Percentiles rank a stretch among this genome's conserved stretches.
These are phyloP conservation scores for cucumber (Cucumis sativus) DNA, from an alignment of 306 rosid genomes.

Conservation along the genomic window DNA sequence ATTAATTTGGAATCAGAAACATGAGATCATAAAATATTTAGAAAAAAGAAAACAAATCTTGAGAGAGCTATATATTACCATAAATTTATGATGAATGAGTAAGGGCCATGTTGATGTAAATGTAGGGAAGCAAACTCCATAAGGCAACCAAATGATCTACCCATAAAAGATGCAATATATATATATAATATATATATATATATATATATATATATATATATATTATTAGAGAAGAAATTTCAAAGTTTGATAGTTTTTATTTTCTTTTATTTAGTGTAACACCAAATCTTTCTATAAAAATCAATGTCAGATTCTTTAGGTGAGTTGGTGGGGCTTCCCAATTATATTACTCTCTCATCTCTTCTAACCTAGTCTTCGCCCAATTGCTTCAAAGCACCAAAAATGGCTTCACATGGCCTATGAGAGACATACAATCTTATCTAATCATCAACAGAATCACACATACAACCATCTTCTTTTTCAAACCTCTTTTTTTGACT, in stretches of 20 bases:
- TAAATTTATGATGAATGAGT: not conserved
- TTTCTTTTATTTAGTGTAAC: not conserved
- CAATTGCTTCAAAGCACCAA: not conserved
- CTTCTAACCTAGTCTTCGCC: not conserved
- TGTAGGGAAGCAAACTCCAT: not conserved
- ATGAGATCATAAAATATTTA: not conserved
- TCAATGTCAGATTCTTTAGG: slow-evolving; percentile 7
- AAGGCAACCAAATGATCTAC: not conserved
- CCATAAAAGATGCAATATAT: too few species aligned
- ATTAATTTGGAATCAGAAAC: not conserved
- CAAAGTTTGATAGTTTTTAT: not conserved
- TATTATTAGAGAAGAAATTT: not conserved
- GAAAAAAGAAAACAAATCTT: not conserved
- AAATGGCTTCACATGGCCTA: not conserved
- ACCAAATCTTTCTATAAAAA: slow-evolving; percentile 3
- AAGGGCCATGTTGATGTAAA: not conserved
- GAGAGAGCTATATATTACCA: not conserved
- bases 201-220: too few species aligned
- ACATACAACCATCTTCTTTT: not conserved
- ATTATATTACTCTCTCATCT: not conserved
- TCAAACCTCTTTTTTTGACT: not conserved
- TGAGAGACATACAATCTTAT: not conserved
- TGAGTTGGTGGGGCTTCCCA: slow-evolving; percentile 5
- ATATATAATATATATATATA: too few species aligned
- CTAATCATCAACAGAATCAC: slow-evolving; percentile 6